Base-by-base conservation (phyloP, 2,329 filamentous ascomycete species). In the Coniochaeta ligniaria region DNA sequence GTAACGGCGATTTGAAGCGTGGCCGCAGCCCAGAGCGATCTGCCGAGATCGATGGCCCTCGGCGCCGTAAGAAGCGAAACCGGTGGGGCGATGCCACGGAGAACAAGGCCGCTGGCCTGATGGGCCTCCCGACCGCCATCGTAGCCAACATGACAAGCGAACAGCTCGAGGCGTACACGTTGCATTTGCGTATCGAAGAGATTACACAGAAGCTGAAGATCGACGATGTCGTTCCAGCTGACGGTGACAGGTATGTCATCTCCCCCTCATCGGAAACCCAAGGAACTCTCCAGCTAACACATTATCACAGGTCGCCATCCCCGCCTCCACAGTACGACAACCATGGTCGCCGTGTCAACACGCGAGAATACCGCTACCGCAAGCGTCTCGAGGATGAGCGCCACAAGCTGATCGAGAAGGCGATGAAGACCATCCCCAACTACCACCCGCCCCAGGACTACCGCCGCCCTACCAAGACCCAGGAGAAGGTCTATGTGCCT, bases 401-500 rank as follows among this genome's bases (percentile, higher is more conserved):
- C 67, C 95, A 99, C 80, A 98, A 98, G 78, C 84, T 98, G 69
- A 91, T 99, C 74, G 95, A 99, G 74, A 97, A 96, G 83, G 95
- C 95, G 70, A 96, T 98, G 91, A 98, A 98, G 83, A 92, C 91
- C 72, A 98, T 99, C 76, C 94, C 95, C 80, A 97, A 97, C 86
- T 99, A 99, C 76, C 92, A 98, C 75, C 95, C 95, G 71, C 95
- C 95, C 62, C 91, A 94, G 83, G 95, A 99, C 76, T 99, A 99
- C 78, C 92, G 95, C 76, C 91, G 95, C 71, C 95, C 95, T 64
- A 98, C 94, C 76, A 99, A 99, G 90, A 99, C 95, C 74, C 95
- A 99, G 80, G 95, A 99, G 84, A 99, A 99, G 84, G 96, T 99
- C 90, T 99, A 99, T 76, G 95, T 99, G 77, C 95, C 95, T 76